Percentiles rank a stretch among this genome's conserved stretches.
Evolutionary conservation across 2,329 filamentous ascomycete genomes (phyloP).

Genomic region (Fusarium avenaceum): DNA sequence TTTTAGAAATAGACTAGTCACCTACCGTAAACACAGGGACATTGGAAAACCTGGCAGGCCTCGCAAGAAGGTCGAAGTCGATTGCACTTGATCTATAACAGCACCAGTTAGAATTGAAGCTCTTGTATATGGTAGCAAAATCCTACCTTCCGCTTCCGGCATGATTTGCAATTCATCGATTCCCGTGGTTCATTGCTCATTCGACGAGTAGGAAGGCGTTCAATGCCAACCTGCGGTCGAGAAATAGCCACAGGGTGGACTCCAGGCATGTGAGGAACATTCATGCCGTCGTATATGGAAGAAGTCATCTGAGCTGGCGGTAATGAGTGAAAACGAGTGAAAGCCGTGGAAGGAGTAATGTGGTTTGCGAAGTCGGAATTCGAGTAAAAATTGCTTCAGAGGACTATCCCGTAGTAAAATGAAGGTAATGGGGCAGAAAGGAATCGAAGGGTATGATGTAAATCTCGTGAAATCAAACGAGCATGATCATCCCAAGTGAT

Average conservation of each 20-base stretch:
- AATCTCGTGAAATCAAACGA: constrained; percentile 11
- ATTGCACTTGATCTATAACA: constrained; percentile 87
- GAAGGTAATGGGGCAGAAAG: constrained; percentile 3
- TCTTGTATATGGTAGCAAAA: constrained; percentile 18
- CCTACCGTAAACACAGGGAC: constrained; percentile 87
- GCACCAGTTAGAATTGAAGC: constrained; percentile 17
- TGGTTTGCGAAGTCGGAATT: not conserved
- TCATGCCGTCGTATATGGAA: constrained; percentile 58
- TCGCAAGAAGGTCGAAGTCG: constrained; percentile 86
- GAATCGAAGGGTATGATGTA: constrained; percentile 8
- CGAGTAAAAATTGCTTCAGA: constrained; percentile 2
- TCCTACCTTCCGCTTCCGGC: constrained; percentile 88
- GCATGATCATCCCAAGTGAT: constrained; percentile 20
- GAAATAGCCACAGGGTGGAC: constrained; percentile 71
- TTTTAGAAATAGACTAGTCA: not conserved
- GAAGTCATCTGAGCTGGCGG: constrained; percentile 53
- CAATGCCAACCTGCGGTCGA: constrained; percentile 83
- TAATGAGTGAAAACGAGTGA: constrained; percentile 3
- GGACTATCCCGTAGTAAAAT: constrained; percentile 1
- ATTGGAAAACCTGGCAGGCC: constrained; percentile 90
- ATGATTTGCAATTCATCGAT: constrained; percentile 97
- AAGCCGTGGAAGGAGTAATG: constrained; percentile 1
- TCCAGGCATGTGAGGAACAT: constrained; percentile 58
- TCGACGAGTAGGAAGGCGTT: constrained; percentile 79
- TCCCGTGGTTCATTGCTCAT: constrained; percentile 83